A percentile compares a stretch with the other conserved stretches of the same genome.
Evolutionary conservation across 345 rosid genomes (phyloP).

Genomic region (Sonneratia alba): DNA sequence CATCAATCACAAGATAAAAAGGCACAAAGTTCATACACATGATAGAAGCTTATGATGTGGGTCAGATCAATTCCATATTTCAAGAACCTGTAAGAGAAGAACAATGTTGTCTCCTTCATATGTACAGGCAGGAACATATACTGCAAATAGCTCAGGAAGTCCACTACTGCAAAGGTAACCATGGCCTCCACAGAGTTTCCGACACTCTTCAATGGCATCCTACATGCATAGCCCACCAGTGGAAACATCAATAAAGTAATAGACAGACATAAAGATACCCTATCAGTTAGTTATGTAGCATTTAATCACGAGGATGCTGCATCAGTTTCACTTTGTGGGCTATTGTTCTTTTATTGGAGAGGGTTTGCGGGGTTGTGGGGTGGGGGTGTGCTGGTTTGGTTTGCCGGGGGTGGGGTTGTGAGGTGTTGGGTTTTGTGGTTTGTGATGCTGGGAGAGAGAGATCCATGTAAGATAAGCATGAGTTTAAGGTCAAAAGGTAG

Average conservation of each 20-base stretch:
- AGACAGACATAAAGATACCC: background rate
- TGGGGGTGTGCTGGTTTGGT: background rate
- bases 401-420: too few relatives aligned
- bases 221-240: slow-evolving; percentile 19
- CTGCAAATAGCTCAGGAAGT: slow-evolving; percentile 94
- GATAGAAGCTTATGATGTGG: background rate
- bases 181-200: slow-evolving; percentile 98
- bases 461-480: background rate
- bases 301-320: background rate
- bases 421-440: too few relatives aligned
- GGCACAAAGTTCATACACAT: too few relatives aligned
- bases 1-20: background rate
- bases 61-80: background rate
- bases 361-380: background rate
- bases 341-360: too few relatives aligned
- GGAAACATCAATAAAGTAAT: background rate
- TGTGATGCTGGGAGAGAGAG: background rate
- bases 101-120: slow-evolving; percentile 98
- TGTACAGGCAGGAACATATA: slow-evolving; percentile 90
- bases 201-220: slow-evolving; percentile 98
- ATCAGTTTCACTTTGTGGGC: background rate
- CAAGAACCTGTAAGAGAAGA: slow-evolving; percentile 69
- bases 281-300: background rate
- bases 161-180: slow-evolving; percentile 94
- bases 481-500: slow-evolving; percentile 9